Evolutionary conservation across 805 yeast genomes (phyloP), one percentile per base, ranked within the genome.

Genomic region (Ogataea neopini): DNA sequence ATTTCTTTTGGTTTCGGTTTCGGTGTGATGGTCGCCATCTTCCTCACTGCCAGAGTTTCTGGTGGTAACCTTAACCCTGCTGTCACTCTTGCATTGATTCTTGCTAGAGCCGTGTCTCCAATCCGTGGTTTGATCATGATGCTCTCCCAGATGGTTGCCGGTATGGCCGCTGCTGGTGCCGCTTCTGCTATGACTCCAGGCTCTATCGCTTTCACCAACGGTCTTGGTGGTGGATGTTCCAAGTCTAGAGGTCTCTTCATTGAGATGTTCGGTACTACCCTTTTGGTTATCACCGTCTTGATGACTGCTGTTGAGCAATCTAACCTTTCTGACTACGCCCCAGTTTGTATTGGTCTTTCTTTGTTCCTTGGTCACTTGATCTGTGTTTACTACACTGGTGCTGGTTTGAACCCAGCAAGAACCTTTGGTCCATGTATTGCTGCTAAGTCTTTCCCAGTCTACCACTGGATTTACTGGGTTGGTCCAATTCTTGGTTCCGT

Each of bases 41-140:
- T 81, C 59, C 68, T 81, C 59, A 80, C 85, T 60, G 83, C 75
- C 72, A 79, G 88, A 66, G 79, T 88, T 51, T 85, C 94, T 33
- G 96, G 96, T 61, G 96, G 94, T 73, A 87, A 86, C 72, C 77
- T 88, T 65, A 88, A 88, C 73, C 96, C 96, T 10, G 92, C 94
- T 43, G 96, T 88, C 35, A 84, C 96, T 18, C 73, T 87, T 34
- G 72, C 90, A 23, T 72, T 88, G 62, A 76, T 81, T n/a, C 70
- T 86, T 37, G 84, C 87, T 17, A 77, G 86, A 53, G 92, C 88
- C 46, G 76, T 86, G 50, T 77, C 88, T 35, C 88, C 90, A 47
- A 51, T 84, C 26, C 80, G 94, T 67, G 91, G 86, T 56, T 66
- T 73, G 18, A 64, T 85, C 47, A 80, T 84, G 82, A 69, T 79